phyloP scores from a whole-genome alignment of 176 grass and related monocot genomes.

The Typha latifolia region DNA sequence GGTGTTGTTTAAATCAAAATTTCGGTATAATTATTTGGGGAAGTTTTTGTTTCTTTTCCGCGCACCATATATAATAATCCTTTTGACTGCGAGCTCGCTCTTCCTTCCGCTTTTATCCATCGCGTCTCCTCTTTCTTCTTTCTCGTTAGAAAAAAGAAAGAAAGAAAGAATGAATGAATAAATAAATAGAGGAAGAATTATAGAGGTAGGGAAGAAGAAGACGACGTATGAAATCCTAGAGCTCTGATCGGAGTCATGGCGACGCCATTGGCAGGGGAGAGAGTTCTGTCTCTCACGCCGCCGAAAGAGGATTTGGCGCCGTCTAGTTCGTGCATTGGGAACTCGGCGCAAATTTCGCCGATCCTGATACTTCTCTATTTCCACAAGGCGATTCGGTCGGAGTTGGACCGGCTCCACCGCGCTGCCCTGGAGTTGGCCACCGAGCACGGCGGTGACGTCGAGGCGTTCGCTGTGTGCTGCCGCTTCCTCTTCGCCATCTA shows the following conservation, averaged over 20 bases:
- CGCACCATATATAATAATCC: no score
- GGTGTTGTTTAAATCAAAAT: no score
- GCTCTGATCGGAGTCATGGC: slow-evolving; percentile 4
- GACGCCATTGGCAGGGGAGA: slow-evolving; percentile 15
- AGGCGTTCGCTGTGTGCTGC: slow-evolving; percentile 26
- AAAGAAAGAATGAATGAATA: no score
- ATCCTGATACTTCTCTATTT: slow-evolving; percentile 81
- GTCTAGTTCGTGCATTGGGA: background rate
- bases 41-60: no score
- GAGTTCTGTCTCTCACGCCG: slow-evolving; percentile 15
- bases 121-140: no score
- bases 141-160: no score
- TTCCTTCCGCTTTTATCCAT: no score
- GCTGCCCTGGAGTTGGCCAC: slow-evolving; percentile 51
- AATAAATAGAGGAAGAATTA: background rate
- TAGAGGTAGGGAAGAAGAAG: background rate
- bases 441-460: slow-evolving; percentile 22
- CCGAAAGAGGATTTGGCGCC: slow-evolving; percentile 2
- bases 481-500: slow-evolving; percentile 66
- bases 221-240: background rate
- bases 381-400: slow-evolving; percentile 86
- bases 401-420: slow-evolving; percentile 55
- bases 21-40: no score
- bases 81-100: no score
- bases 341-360: slow-evolving; percentile 38